These are phyloP conservation scores for Musa acuminata DNA, from an alignment of 176 grass and related monocot species.

Conservation along the genomic window DNA sequence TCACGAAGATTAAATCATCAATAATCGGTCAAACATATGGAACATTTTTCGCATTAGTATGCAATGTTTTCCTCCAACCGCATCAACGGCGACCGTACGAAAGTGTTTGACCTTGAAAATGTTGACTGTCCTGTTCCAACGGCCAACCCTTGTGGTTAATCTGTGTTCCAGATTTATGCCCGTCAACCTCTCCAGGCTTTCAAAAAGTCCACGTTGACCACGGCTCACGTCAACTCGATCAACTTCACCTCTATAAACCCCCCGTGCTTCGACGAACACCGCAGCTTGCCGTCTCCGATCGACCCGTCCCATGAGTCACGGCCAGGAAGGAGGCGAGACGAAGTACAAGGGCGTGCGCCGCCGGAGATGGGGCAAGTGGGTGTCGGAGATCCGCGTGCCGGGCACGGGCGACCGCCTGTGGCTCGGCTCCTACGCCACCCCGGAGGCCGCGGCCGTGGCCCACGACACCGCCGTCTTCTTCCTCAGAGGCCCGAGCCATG, in stretches of 20 bases:
- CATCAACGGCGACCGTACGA: no score
- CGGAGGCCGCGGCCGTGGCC: conserved; percentile 82
- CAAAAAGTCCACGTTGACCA: background rate
- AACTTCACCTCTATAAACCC: no score
- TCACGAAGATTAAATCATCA: no score
- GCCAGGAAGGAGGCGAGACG: background rate
- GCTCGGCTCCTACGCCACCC: conserved; percentile 69
- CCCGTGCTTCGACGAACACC: no score
- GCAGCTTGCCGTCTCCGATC: no score
- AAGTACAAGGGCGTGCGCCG: conserved; percentile 66
- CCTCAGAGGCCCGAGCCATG: conserved; percentile 27
- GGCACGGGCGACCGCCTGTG: conserved; percentile 64
- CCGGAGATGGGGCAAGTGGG: conserved; percentile 87
- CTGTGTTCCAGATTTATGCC: no score
- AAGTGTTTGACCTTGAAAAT: background rate
- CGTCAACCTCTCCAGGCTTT: background rate
- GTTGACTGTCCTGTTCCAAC: background rate
- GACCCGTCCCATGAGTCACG: background rate
- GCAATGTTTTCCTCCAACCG: no score
- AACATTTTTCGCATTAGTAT: no score
- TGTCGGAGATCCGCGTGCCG: conserved; percentile 86
- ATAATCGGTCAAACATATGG: no score
- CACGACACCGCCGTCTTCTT: conserved; percentile 76
- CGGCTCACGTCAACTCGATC: no score
- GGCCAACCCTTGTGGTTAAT: background rate